Evolutionary conservation across 2,329 filamentous ascomycete species (phyloP).

Genomic region (Thielaviopsis punctulata): DNA sequence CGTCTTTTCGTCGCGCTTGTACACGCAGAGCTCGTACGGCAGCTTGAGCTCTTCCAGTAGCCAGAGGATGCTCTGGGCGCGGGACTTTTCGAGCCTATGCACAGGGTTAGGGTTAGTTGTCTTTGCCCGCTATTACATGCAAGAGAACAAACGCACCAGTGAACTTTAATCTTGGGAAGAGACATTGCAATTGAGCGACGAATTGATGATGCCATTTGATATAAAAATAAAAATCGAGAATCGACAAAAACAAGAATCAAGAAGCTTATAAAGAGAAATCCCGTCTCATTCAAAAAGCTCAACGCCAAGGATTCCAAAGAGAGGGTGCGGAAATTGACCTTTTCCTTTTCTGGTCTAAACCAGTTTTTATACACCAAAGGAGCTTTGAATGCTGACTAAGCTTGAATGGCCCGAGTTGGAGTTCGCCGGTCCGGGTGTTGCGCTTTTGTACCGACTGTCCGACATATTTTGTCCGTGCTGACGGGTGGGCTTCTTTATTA

Average conservation of each 20-base stretch:
- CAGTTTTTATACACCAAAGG: too few relatives aligned
- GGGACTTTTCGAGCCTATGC: conserved; percentile 63
- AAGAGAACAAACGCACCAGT: conserved; percentile 11
- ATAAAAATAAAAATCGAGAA: not conserved
- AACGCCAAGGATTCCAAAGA: too few relatives aligned
- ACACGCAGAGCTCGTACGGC: conserved; percentile 63
- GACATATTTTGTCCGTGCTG: too few relatives aligned
- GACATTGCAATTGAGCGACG: conserved; percentile 4
- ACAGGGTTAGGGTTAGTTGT: not conserved
- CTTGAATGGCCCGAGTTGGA: not conserved
- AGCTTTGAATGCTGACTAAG: too few relatives aligned
- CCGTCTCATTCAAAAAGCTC: too few relatives aligned
- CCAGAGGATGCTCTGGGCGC: conserved; percentile 71
- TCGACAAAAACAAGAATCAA: too few relatives aligned
- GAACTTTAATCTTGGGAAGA: conserved; percentile 33
- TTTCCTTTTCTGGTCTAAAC: not conserved
- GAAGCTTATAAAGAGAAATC: not conserved
- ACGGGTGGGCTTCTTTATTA: too few relatives aligned
- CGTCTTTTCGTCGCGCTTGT: conserved; percentile 46
- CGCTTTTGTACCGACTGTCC: not conserved
- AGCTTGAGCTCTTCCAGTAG: conserved; percentile 69
- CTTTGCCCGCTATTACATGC: not conserved
- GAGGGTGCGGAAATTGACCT: not conserved
- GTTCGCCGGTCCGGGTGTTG: not conserved
- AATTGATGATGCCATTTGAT: conserved; percentile 3